Evolutionary conservation across 768 basidiomycete species (phyloP), one percentile per base, ranked within the genome.

Genomic region (Naematelia aurantialba): DNA sequence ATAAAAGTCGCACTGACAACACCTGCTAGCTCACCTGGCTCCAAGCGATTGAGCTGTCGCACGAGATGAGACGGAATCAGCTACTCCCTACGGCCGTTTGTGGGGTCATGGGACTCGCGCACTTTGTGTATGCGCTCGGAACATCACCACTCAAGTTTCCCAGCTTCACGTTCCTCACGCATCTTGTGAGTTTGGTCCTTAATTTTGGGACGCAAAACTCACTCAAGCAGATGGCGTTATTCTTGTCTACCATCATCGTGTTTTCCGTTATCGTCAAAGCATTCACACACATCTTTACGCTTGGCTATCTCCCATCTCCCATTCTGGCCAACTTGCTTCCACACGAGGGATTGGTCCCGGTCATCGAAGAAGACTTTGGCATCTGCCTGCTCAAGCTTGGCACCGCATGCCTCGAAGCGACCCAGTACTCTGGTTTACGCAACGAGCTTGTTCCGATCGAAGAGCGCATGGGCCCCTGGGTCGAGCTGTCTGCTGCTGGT

Each of bases 81-180:
- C 57, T 73, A 12, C 51, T 70, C 10, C 72, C 72, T 5, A 73
- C 72, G 0, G 62, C 63, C 12, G 55, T 73, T 21, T 73, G 72
- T 47, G 72, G 72, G 2, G 49, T 45, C 1, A 34, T 73, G 13
- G 72, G 72, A 1, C 46, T 73, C 17, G 48, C 34, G 0, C 72
- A 73, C 48, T 73, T 73, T 44, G 69, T 73, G 10, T 73, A 69
- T 45, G 67, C 64, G 10, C 47, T 73, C 42, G 30, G 47, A 3
- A 70, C 65, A 10, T 66, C 72, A 21, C 72, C 72, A n/a, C 62
- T 73, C 48, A 70, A 65, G 34, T 70, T 73, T 56, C 72, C 72
- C 5, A 70, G 69, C 49, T 73, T 73, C 57, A 73, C 69, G 5
- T 73, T 73, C 42, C 25, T 73, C 19, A 73, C 72, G 1, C 72